A percentile compares a stretch with the other conserved stretches of the same genome.
These are phyloP conservation scores for Pythium scleroteichum DNA, from an alignment of 352 stramenopile genomes.

Conservation along the genomic window DNA sequence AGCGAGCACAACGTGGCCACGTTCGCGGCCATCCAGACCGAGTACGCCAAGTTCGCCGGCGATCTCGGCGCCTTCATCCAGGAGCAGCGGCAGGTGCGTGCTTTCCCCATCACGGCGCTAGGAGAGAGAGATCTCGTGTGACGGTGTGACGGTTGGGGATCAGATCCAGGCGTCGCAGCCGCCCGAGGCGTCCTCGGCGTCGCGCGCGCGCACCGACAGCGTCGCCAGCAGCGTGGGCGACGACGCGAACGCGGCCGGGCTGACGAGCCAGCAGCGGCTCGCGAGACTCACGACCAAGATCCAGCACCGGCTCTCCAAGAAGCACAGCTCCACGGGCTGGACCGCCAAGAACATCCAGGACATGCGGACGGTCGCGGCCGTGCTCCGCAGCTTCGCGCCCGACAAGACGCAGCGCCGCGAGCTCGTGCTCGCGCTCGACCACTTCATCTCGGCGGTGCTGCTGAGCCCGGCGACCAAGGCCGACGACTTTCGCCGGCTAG, in stretches of 20 bases:
- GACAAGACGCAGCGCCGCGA: constrained; percentile 55
- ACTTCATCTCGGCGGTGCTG: constrained; percentile 70
- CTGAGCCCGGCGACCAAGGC: constrained; percentile 33
- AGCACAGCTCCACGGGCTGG: constrained; percentile 55
- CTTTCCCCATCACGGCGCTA: not conserved
- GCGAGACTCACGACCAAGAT: constrained; percentile 53
- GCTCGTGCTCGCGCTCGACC: constrained; percentile 62
- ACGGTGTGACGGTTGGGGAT: not conserved
- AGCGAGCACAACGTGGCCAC: constrained; percentile 52
- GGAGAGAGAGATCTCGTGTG: no score
- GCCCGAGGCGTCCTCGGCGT: constrained; percentile 11
- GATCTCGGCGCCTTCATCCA: constrained; percentile 53
- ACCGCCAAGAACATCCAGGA: constrained; percentile 63
- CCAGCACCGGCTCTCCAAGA: constrained; percentile 65
- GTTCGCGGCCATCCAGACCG: constrained; percentile 53
- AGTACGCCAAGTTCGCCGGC: constrained; percentile 49
- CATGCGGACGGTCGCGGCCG: constrained; percentile 39
- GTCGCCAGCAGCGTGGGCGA: constrained; percentile 28
- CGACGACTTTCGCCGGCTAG: constrained; percentile 38
- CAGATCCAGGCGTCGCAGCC: constrained; percentile 42
- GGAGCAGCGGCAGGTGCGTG: constrained; percentile 49
- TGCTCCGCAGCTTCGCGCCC: constrained; percentile 35
- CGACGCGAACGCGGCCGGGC: constrained; percentile 2
- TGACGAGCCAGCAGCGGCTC: constrained; percentile 30
- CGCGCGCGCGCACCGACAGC: constrained; percentile 27